phyloP scores from a whole-genome alignment of 768 basidiomycete species.

The Hemileccinum impolitum region DNA sequence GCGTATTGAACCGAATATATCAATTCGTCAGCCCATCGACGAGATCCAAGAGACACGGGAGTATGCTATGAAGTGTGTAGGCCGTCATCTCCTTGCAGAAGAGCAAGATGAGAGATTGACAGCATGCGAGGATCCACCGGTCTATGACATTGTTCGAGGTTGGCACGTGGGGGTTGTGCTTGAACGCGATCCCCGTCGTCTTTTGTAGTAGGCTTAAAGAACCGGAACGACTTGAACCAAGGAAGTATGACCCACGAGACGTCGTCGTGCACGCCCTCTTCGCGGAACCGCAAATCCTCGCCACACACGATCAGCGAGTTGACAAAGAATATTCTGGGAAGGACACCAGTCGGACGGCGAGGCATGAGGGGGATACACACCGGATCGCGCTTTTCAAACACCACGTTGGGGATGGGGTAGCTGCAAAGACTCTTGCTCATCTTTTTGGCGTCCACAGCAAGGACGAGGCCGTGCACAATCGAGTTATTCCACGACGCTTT shows the following conservation, averaged over 20 bases:
- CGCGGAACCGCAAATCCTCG: constrained; percentile 96
- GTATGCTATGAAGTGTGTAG: constrained; percentile 95
- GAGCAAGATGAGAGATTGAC: constrained; percentile 90
- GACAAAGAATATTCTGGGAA: constrained; percentile 87
- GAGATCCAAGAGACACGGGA: constrained; percentile 88
- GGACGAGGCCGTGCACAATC: constrained; percentile 92
- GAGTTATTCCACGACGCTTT: constrained; percentile 97
- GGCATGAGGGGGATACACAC: constrained; percentile 46
- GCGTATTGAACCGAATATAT: constrained; percentile 99
- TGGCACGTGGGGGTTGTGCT: constrained; percentile 83
- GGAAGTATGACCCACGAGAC: constrained; percentile 94
- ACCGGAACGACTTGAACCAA: constrained; percentile 98
- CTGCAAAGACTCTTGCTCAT: constrained; percentile 98
- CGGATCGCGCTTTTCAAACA: constrained; percentile 86
- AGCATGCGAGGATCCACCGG: constrained; percentile 96
- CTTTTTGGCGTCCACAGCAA: constrained; percentile 97
- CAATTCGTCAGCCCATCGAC: constrained; percentile 97
- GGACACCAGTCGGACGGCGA: not conserved
- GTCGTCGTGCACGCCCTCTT: constrained; percentile 96
- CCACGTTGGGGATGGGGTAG: constrained; percentile 91
- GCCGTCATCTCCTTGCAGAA: constrained; percentile 96
- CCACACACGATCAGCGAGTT: constrained; percentile 98
- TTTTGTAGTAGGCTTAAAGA: constrained; percentile 88
- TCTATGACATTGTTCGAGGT: constrained; percentile 95
- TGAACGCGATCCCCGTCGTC: constrained; percentile 69